These are phyloP conservation scores for Oryza longistaminata DNA, from an alignment of 176 grass and related monocot species.

Conservation along the genomic window DNA sequence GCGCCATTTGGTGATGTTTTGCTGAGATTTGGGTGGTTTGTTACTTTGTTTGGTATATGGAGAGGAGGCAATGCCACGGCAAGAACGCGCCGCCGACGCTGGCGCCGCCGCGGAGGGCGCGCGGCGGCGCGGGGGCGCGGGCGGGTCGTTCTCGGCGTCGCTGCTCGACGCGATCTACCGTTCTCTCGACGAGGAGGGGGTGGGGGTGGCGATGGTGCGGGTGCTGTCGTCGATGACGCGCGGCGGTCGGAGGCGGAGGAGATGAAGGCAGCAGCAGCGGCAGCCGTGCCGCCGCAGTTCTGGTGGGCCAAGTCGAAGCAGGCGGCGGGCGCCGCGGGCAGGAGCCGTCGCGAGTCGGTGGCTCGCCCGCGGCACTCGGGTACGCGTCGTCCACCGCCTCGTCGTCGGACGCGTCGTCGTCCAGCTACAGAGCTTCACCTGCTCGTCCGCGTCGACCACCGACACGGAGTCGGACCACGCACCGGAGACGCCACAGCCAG, in stretches of 20 bases:
- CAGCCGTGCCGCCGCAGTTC: constrained; percentile 38
- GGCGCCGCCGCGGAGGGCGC: constrained; percentile 27
- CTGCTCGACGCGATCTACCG: constrained; percentile 74
- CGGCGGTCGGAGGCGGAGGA: constrained; percentile 26
- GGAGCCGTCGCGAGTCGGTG: constrained; percentile 22
- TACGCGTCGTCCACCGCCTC: constrained; percentile 53
- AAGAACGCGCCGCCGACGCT: constrained; percentile 13
- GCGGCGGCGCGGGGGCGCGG: constrained; percentile 1
- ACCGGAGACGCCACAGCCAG: neutral
- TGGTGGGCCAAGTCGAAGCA: constrained; percentile 61
- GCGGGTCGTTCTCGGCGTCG: constrained; percentile 68
- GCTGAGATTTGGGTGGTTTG: neutral
- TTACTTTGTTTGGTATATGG: constrained; percentile 34
- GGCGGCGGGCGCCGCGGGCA: neutral
- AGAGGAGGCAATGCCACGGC: constrained; percentile 15
- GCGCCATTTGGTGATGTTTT: neutral
- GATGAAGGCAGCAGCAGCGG: constrained; percentile 8
- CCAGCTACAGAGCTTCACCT: constrained; percentile 56
- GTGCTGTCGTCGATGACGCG: neutral
- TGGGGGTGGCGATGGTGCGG: neutral
- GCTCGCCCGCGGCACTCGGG: constrained; percentile 33
- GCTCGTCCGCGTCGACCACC: constrained; percentile 52
- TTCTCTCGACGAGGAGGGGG: constrained; percentile 60
- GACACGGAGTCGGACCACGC: constrained; percentile 35
- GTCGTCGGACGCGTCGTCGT: constrained; percentile 57